Percentiles rank a stretch among this genome's conserved stretches.
Evolutionary conservation across 768 basidiomycete genomes (phyloP).

Genomic region (Termitomyces sp.): DNA sequence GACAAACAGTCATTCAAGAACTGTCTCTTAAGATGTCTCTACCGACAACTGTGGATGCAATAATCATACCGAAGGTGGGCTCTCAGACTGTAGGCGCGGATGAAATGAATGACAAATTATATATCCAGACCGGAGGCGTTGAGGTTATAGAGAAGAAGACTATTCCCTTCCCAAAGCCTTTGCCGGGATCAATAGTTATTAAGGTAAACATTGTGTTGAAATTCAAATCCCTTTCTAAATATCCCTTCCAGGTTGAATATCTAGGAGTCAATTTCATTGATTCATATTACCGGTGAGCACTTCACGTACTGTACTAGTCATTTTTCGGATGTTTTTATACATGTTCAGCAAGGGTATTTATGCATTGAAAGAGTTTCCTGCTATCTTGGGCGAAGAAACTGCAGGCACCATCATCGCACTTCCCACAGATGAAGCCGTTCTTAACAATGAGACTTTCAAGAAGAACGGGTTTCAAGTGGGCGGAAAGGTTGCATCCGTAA

Average conservation of each 20-base stretch:
- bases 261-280: constrained; percentile 86
- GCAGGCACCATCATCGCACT: constrained; percentile 72
- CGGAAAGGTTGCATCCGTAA: constrained; percentile 63
- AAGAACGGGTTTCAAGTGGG: constrained; percentile 62
- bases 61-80: constrained; percentile 54
- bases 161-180: constrained; percentile 60
- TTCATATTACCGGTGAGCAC: constrained; percentile 64
- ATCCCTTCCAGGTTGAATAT: constrained; percentile 51
- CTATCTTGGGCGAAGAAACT: constrained; percentile 71
- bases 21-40: constrained; percentile 36
- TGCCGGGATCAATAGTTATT: constrained; percentile 54
- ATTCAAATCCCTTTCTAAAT: not conserved
- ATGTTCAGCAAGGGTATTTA: constrained; percentile 59
- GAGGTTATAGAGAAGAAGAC: constrained; percentile 69
- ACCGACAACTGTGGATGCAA: constrained; percentile 61
- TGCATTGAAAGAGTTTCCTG: constrained; percentile 50
- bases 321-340: not conserved
- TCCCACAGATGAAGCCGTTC: constrained; percentile 58
- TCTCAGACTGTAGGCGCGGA: not conserved
- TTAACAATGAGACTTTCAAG: constrained; percentile 59
- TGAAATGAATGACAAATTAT: not conserved
- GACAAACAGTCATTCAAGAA: not conserved
- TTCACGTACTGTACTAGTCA: not conserved
- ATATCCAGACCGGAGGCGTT: constrained; percentile 55
- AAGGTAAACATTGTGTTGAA: constrained; percentile 20